Evolutionary conservation across 2,329 filamentous ascomycete genomes (phyloP), one percentile per base, ranked within the genome.

Genomic region (Ophiobolus disseminans): DNA sequence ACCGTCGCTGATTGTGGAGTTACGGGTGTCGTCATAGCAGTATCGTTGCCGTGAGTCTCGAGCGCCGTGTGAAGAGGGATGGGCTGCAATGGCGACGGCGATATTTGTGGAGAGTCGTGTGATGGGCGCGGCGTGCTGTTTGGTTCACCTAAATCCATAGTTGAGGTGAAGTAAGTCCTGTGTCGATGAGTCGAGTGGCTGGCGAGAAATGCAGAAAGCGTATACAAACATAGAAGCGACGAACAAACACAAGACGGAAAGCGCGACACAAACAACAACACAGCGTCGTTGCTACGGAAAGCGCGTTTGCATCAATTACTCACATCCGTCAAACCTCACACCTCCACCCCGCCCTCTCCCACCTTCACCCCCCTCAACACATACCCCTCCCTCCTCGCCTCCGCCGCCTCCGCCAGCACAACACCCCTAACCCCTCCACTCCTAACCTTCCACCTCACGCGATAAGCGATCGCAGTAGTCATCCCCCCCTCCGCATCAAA

Each of bases 381-480:
- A 58, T 70, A 73, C 4, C 70, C 71, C 40, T 68, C 60, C 22
- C 55, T 58, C 43, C 44, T 60, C 23, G 68, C 68, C 11, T 57
- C 53, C 23, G 49, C 47, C 45, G 59, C 71, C 42, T 73, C 63
- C 14, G 57, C 53, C 39, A 53, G 47, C 16, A 75, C 46, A 2
- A 62, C 57, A 7, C 46, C 20, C 16, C 50, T 40, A 6, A 54
- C 46, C 19, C 67, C 50, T 32, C 62, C 56, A 40, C 52, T 59
- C 28, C 71, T 58, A 3, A 62, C 52, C 10, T 47, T 50, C 48
- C 60, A 69, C 41, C 68, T 53, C 7, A 59, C 56, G 21, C 44
- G 50, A 46, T 63, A 75, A 4, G 62, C 58, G 51, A 69, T 75
- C 2, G 72, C 62, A 26, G 69, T 55, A 1, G 66, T 73, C 50